These are phyloP conservation scores for Lentithecium fluviatile DNA, from an alignment of 495 filamentous ascomycete species.

Conservation along the genomic window DNA sequence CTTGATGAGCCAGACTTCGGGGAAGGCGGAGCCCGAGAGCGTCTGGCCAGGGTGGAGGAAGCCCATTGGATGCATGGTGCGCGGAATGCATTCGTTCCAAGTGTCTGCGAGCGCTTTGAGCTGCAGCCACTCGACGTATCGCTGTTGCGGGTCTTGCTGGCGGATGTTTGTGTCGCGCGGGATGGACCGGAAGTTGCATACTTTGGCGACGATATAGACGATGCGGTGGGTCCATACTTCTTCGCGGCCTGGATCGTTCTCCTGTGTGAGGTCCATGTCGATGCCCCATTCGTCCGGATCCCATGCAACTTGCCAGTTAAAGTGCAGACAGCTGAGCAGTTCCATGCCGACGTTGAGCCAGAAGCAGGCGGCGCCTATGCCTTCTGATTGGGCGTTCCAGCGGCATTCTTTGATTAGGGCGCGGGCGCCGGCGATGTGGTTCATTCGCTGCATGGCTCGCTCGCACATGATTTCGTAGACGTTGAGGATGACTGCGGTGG, in stretches of 20 bases:
- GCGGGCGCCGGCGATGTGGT: constrained; percentile 82
- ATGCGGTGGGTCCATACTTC: constrained; percentile 92
- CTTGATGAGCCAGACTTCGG: constrained; percentile 86
- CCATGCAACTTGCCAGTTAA: constrained; percentile 87
- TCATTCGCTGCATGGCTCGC: constrained; percentile 69
- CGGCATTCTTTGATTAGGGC: constrained; percentile 87
- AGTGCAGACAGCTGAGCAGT: constrained; percentile 78
- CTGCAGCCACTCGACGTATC: constrained; percentile 72
- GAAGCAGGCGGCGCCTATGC: constrained; percentile 87
- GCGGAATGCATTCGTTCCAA: constrained; percentile 75
- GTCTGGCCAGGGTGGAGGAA: constrained; percentile 70
- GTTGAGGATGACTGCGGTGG: constrained; percentile 82
- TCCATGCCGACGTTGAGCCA: constrained; percentile 94
- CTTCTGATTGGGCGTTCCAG: constrained; percentile 78
- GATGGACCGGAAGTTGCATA: constrained; percentile 72
- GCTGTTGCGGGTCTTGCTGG: constrained; percentile 61
- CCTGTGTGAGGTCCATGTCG: constrained; percentile 69
- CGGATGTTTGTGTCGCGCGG: constrained; percentile 47
- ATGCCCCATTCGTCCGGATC: constrained; percentile 89
- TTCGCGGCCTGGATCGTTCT: constrained; percentile 58
- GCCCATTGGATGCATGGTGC: constrained; percentile 84
- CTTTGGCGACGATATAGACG: constrained; percentile 85
- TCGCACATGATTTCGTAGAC: constrained; percentile 91
- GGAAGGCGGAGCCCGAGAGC: constrained; percentile 70
- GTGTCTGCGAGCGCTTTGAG: constrained; percentile 72